Base-by-base conservation (phyloP, 495 filamentous ascomycete genomes). In the Lepidopterella palustris region DNA sequence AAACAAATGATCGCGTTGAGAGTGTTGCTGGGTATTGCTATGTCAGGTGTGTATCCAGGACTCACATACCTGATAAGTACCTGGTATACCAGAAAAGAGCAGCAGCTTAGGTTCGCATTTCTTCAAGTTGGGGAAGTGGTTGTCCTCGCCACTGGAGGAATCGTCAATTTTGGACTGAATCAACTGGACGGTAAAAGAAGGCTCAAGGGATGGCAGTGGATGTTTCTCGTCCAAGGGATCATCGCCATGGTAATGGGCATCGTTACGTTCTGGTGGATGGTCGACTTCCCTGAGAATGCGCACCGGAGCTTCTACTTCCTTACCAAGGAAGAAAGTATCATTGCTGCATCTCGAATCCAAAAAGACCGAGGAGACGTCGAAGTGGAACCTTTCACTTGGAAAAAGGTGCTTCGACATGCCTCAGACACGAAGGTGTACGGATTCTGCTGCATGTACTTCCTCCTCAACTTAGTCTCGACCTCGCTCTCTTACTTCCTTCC, bases 221-320 rank as follows among this genome's bases (percentile, higher is more conserved):
- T 89, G 83, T 90, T 83, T 57, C 67, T 90, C 5, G 82, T 90
- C 2, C 87, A 91, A 69, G 83, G 83, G 3, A 29, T 78, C 0
- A 82, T 87, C 55, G 74, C 86, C n/a, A 82, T 77, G 61, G 71
- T 87, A 1, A 71, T 91, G 42, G 86, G 87, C 5, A 62, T 87
- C n/a, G 53, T 78, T 3, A 89, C 85, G 0, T 91, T 86, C 63
- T 86, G 82, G 74, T 90, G 85, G 86, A 89, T 91, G 69, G 77
- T 90, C 25, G 87, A 90, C 63, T 92, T 92, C 61, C 88, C 88
- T 0, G 87, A 90, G 54, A 80, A 84, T 6, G 77, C 83, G 0
- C 76, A 80, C 49, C 70, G 71, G 3, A 85, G 82, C 69, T 84
- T 86, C 62, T 72, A 58, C 54, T 91, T 90, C 65, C 75, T 90